These are phyloP conservation scores for Colletotrichum sp. DNA, from an alignment of 2,329 filamentous ascomycete species.

Conservation along the genomic window DNA sequence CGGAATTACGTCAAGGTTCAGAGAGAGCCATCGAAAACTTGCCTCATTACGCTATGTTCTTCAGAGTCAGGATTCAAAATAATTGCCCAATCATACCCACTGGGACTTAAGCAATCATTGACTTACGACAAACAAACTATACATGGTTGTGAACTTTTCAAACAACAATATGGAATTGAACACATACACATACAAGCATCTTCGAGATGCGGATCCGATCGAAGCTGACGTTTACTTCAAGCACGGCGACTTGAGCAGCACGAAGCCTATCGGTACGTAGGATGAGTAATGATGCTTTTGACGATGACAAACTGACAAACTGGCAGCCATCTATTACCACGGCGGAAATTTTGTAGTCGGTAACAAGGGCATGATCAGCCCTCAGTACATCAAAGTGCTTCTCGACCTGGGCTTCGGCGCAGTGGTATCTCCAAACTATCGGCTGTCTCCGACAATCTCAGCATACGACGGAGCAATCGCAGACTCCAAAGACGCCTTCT, in stretches of 20 bases:
- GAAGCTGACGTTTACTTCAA: not conserved
- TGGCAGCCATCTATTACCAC: not conserved
- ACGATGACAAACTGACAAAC: too few relatives aligned
- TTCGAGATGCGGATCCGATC: not conserved
- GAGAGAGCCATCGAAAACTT: too few relatives aligned
- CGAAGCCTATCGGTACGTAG: not conserved
- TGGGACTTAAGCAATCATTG: not conserved
- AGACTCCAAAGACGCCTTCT: not conserved
- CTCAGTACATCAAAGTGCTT: not conserved
- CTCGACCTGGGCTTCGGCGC: not conserved
- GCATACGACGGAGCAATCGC: not conserved
- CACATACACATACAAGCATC: not conserved
- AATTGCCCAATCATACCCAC: not conserved
- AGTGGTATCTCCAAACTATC: not conserved
- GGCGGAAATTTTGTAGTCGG: not conserved
- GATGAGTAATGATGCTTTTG: too few relatives aligned
- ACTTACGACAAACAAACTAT: not conserved
- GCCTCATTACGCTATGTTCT: too few relatives aligned
- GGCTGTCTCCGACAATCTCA: not conserved
- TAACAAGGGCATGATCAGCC: not conserved
- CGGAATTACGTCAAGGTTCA: too few relatives aligned
- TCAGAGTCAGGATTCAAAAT: too few relatives aligned
- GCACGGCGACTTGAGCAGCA: not conserved
- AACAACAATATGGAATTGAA: not conserved
- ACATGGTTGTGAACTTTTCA: not conserved